Percentiles rank a stretch among this genome's conserved stretches.
Evolutionary conservation across 306 rosid species (phyloP).

Genomic region (Cyclanthera cordifolia): DNA sequence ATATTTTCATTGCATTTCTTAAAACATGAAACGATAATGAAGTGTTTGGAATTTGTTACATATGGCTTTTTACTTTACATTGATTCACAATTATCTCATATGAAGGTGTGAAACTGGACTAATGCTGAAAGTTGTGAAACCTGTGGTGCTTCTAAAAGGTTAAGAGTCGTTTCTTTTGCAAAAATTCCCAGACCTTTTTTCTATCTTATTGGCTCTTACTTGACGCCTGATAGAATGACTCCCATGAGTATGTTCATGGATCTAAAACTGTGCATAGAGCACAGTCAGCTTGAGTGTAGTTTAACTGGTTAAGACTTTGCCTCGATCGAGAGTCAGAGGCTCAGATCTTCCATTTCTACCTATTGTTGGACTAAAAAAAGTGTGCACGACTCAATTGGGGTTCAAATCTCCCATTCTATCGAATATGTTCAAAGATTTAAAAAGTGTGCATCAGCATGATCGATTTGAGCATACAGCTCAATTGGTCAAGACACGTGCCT

Average conservation of each 20-base stretch:
- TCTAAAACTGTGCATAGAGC: no score
- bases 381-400: no score
- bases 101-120: neutral
- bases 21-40: neutral
- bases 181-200: neutral
- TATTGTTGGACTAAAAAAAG: no score
- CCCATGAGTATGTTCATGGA: neutral
- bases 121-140: conserved; percentile 4
- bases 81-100: conserved; percentile 2
- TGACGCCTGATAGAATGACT: neutral
- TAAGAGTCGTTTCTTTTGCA: neutral
- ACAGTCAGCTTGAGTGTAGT: no score
- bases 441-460: neutral
- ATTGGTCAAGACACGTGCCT: neutral
- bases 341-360: no score
- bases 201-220: neutral
- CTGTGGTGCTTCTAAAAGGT: conserved; percentile 6
- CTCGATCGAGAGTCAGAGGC: no score
- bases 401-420: neutral
- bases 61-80: neutral
- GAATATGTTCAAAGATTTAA: neutral
- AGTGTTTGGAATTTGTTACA: neutral
- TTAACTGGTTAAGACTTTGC: no score
- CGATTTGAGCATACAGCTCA: neutral
- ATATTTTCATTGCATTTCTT: neutral